Percentiles rank a stretch among this genome's conserved stretches.
These are phyloP conservation scores for Hypoxylon lienhwacheense DNA, from an alignment of 495 filamentous ascomycete genomes.

Conservation along the genomic window DNA sequence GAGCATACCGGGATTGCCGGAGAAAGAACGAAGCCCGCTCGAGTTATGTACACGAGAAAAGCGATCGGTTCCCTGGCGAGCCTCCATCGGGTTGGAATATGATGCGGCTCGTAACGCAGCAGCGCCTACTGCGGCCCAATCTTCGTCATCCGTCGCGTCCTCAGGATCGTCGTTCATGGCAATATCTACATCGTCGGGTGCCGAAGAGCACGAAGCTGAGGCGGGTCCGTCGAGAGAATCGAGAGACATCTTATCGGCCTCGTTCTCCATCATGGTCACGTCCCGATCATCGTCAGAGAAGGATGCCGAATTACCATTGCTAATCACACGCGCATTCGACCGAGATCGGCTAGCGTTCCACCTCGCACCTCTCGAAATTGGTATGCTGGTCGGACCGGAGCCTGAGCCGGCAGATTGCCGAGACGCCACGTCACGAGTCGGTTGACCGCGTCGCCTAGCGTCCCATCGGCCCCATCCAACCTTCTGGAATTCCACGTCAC, in stretches of 20 bases:
- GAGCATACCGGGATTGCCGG: constrained; percentile 50
- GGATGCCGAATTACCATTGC: constrained; percentile 68
- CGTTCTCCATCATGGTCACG: constrained; percentile 73
- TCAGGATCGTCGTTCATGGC: constrained; percentile 67
- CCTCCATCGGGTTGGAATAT: constrained; percentile 46
- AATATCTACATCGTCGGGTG: constrained; percentile 71
- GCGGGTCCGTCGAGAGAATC: constrained; percentile 78
- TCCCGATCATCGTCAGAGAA: constrained; percentile 74
- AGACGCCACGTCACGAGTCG: constrained; percentile 49
- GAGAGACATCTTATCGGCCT: constrained; percentile 95
- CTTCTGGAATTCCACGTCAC: constrained; percentile 90
- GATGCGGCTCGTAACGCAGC: constrained; percentile 77
- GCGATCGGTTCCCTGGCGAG: constrained; percentile 42
- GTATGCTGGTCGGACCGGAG: constrained; percentile 61
- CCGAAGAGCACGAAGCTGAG: constrained; percentile 73
- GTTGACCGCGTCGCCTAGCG: constrained; percentile 71
- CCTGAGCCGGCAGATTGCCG: constrained; percentile 48
- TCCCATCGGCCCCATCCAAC: constrained; percentile 98
- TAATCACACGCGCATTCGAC: constrained; percentile 56
- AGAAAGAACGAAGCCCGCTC: constrained; percentile 52
- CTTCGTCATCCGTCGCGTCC: constrained; percentile 94
- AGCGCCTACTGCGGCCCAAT: constrained; percentile 90
- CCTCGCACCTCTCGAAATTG: constrained; percentile 60
- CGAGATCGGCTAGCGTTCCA: constrained; percentile 53
- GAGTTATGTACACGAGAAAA: constrained; percentile 52